Evolutionary conservation across 805 yeast genomes (phyloP).

Genomic region (Saccharomycopsis sp.): DNA sequence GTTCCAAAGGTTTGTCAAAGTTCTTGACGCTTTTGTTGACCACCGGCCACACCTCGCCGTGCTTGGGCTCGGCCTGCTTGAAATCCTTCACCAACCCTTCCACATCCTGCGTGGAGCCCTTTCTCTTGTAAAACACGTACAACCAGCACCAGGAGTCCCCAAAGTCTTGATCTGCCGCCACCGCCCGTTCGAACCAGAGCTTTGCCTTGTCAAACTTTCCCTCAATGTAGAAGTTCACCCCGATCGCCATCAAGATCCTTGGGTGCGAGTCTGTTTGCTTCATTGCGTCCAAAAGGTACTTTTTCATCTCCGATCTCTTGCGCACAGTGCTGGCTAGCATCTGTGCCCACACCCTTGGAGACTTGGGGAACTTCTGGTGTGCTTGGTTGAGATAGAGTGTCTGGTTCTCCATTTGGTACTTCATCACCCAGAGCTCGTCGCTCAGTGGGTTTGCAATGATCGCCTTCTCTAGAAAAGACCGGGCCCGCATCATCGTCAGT

Average conservation of each 20-base stretch:
- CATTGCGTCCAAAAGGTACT: conserved; percentile 61
- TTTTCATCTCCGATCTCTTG: conserved; percentile 44
- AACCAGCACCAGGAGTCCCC: conserved; percentile 79
- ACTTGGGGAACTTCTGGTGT: conserved; percentile 45
- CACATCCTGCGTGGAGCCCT: conserved; percentile 29
- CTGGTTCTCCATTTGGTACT: too few species aligned
- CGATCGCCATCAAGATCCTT: conserved; percentile 52
- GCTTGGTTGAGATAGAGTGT: too few species aligned
- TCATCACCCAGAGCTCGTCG: conserved; percentile 46
- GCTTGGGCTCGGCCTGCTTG: conserved; percentile 33
- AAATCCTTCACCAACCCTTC: conserved; percentile 24
- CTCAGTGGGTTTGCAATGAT: conserved; percentile 39
- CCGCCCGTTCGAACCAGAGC: conserved; percentile 67
- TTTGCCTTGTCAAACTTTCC: conserved; percentile 55
- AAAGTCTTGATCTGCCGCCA: conserved; percentile 41
- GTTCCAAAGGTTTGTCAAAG: conserved; percentile 32
- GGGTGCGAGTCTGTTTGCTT: conserved; percentile 54
- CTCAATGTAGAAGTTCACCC: conserved; percentile 55
- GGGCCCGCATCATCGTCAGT: too few species aligned
- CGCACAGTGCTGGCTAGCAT: conserved; percentile 36
- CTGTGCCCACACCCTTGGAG: conserved; percentile 59
- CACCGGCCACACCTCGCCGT: conserved; percentile 53
- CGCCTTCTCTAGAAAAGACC: conserved; percentile 66
- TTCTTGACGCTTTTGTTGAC: conserved; percentile 41
- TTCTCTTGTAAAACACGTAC: conserved; percentile 38